Evolutionary conservation across 1,284 basidiomycete species (phyloP), one percentile per base, ranked within the genome.

Genomic region (Porogramme epimiltina): DNA sequence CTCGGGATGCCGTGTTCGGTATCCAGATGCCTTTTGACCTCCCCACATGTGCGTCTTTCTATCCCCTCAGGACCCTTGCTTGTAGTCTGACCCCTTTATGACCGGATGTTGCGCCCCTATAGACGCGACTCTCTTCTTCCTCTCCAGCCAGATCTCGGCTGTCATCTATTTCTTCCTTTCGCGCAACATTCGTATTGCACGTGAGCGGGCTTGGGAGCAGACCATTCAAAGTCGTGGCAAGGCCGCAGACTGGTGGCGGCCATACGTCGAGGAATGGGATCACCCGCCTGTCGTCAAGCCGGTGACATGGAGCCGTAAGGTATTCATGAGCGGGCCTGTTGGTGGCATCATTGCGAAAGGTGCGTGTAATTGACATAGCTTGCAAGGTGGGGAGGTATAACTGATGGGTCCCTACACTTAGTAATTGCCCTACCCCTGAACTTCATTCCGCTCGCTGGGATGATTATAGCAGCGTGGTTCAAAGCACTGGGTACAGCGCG

Each of bases 221-320:
- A 94, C 92, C 0, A 82, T 94, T 24, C 71, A 77, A 18, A 93
- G 90, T 2, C 80, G 92, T 2, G 84, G 85, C 8, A 95, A 95
- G 64, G 82, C 84, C 0, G 70, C 77, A 0, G 84, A 89, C n/a
- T 95, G 94, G 73, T 95, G 91, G 91, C 76, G 80, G 55, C 84
- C 88, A 0, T 95, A 95, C 60, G 83, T 93, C 2, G 92, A 95
- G 64, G 93, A 95, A 71, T 93, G 88, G 89, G 79, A 86, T 18
- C 63, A 74, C 4, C 91, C 91, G 0, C 91, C 92, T 0, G 59
- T 63, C 3, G 67, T 73, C 23, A 61, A 73, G 64, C 56, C 51
- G 60, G 22, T 51, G 51, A 41, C 66, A 18, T 60, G 79, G 64
- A 66, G 77, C 5, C 47, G 51, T 48, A 71, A 74, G 42, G 73